Conservation (phyloP, 371 early-diverging fungal species). For the Mucor irregularis region DNA sequence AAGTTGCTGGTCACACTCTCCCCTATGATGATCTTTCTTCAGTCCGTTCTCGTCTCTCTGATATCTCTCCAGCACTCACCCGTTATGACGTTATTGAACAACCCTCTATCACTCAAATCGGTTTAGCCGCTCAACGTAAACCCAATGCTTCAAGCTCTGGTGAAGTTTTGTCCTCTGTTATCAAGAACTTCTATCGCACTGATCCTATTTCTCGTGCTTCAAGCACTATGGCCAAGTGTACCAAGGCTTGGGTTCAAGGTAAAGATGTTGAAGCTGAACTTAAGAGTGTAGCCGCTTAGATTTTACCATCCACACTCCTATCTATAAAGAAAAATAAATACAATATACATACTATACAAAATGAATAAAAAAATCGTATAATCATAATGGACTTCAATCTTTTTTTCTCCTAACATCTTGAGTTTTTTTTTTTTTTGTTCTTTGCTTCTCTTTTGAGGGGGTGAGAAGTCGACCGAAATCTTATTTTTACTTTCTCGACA, state of each 20-base stretch:
- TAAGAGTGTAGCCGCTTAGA: constrained; percentile 42
- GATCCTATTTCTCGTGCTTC: constrained; percentile 92
- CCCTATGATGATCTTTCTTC: constrained; percentile 87
- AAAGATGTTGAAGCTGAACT: constrained; percentile 40
- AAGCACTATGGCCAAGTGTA: constrained; percentile 97
- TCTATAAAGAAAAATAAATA: too few relatives aligned
- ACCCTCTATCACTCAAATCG: constrained; percentile 60
- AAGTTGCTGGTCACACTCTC: constrained; percentile 82
- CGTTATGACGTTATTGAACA: constrained; percentile 72
- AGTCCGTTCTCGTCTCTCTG: constrained; percentile 83
- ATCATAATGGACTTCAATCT: too few relatives aligned
- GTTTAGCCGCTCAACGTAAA: constrained; percentile 58
- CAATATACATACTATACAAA: too few relatives aligned
- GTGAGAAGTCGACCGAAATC: too few relatives aligned
- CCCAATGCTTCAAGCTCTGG: constrained; percentile 45
- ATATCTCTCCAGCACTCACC: constrained; percentile 85
- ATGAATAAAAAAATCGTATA: too few relatives aligned
- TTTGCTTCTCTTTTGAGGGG: too few relatives aligned
- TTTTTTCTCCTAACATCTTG: too few relatives aligned
- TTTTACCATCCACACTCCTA: too few relatives aligned
- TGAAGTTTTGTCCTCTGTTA: constrained; percentile 52
- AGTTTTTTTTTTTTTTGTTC: too few relatives aligned
- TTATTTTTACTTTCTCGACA: too few relatives aligned
- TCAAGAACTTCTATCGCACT: constrained; percentile 93
- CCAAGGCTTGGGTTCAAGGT: constrained; percentile 56